phyloP scores from a whole-genome alignment of 805 yeast genomes.

The Wilhelminamyces savonicus region DNA sequence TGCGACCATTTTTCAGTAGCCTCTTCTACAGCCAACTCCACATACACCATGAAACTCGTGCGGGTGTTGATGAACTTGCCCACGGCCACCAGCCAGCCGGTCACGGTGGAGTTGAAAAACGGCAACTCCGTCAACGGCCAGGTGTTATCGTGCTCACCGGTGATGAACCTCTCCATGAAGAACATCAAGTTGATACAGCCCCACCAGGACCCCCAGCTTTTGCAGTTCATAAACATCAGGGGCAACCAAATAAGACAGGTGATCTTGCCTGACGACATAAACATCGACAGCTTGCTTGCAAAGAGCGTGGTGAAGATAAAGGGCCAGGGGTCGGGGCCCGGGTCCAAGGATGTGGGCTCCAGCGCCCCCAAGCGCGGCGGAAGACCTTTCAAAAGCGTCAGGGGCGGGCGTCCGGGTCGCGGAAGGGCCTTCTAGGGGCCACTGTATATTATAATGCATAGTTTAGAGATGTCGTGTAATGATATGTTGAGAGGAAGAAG shows the following conservation, averaged over 20 bases:
- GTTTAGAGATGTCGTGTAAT: too few relatives aligned
- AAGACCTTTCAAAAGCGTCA: constrained; percentile 4
- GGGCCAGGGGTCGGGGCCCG: constrained; percentile 41
- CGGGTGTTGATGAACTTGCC: constrained; percentile 76
- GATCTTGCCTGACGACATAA: constrained; percentile 78
- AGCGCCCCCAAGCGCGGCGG: constrained; percentile 8
- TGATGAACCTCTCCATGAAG: constrained; percentile 81
- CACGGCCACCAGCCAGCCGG: constrained; percentile 63
- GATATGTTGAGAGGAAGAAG: too few relatives aligned
- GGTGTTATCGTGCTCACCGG: constrained; percentile 76
- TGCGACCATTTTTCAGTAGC: too few relatives aligned
- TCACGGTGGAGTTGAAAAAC: constrained; percentile 85
- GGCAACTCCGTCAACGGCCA: constrained; percentile 86
- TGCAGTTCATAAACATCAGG: constrained; percentile 78
- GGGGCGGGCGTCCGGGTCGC: constrained; percentile 15
- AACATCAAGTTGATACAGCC: constrained; percentile 74
- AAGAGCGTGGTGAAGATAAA: constrained; percentile 41
- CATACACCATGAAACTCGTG: constrained; percentile 67
- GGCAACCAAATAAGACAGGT: constrained; percentile 86
- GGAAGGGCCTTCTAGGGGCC: too few relatives aligned
- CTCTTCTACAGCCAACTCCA: too few relatives aligned
- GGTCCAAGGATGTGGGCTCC: constrained; percentile 9
- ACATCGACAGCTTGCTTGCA: constrained; percentile 57
- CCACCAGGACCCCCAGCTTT: constrained; percentile 58
- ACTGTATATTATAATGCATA: too few relatives aligned